Percentiles rank a stretch among this genome's conserved stretches.
Conservation (phyloP, 129 eudicot species). For the Cynara cardunculus region DNA sequence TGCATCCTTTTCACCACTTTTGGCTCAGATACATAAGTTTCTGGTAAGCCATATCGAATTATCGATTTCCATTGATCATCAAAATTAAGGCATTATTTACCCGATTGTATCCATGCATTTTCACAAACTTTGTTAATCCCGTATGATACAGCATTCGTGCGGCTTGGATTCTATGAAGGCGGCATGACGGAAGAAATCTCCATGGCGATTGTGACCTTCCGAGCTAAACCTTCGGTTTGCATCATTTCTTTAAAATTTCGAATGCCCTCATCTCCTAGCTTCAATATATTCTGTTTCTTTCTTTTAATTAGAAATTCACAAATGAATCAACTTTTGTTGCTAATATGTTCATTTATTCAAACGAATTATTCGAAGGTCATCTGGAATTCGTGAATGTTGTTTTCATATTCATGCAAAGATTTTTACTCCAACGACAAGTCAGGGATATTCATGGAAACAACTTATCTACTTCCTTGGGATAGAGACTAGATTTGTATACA, state of each 20-base stretch:
- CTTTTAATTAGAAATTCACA: background rate
- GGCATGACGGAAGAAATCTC: slow-evolving; percentile 15
- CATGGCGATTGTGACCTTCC: background rate
- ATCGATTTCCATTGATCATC: no score
- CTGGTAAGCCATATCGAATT: slow-evolving; percentile 47
- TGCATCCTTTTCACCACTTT: slow-evolving; percentile 59
- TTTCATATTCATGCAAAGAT: background rate
- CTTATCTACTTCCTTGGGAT: background rate
- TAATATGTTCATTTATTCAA: background rate
- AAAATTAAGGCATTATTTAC: no score
- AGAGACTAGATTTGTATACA: no score
- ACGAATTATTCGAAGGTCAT: background rate
- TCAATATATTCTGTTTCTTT: background rate
- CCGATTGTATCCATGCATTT: no score
- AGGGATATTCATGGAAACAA: background rate
- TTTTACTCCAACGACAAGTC: background rate
- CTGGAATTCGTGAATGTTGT: background rate
- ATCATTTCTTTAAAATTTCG: background rate
- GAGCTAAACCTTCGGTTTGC: background rate
- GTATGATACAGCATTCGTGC: slow-evolving; percentile 26
- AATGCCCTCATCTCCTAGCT: background rate
- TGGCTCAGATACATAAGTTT: slow-evolving; percentile 91
- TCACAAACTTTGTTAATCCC: background rate
- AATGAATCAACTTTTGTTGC: background rate
- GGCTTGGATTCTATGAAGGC: slow-evolving; percentile 36